Conservation (phyloP, 345 rosid genomes). For the Eucalyptus urophylla region DNA sequence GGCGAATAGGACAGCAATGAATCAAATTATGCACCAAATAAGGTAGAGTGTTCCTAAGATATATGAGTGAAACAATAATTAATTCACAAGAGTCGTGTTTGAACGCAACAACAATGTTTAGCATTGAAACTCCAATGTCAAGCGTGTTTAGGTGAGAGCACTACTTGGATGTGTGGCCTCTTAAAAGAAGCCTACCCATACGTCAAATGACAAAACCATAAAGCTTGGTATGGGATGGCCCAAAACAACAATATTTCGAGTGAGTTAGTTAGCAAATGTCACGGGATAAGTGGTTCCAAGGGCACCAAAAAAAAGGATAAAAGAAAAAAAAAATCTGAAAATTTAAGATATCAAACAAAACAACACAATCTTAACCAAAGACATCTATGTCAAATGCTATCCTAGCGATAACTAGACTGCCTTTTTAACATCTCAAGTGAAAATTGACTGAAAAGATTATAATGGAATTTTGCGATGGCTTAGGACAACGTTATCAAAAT, state of each 20-base stretch:
- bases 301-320: not conserved
- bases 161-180: not conserved
- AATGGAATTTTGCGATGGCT: not conserved
- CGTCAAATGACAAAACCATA: not conserved
- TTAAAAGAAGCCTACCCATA: not conserved
- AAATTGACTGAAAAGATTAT: not conserved
- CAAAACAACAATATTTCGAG: not conserved
- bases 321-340: not conserved
- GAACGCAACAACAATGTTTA: not conserved
- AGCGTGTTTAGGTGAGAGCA: not conserved
- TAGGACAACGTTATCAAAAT: not conserved
- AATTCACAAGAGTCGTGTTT: not conserved
- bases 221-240: not conserved
- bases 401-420: not conserved
- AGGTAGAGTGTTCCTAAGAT: not conserved
- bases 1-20: not conserved
- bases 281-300: not conserved
- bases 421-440: not conserved
- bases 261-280: not conserved
- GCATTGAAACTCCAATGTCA: not conserved
- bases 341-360: not conserved
- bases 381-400: not conserved
- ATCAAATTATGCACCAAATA: not conserved
- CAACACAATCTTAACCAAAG: accelerated
- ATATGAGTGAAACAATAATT: not conserved